These are phyloP conservation scores for Heteromeles arbutifolia DNA, from an alignment of 306 rosid genomes.

Conservation along the genomic window DNA sequence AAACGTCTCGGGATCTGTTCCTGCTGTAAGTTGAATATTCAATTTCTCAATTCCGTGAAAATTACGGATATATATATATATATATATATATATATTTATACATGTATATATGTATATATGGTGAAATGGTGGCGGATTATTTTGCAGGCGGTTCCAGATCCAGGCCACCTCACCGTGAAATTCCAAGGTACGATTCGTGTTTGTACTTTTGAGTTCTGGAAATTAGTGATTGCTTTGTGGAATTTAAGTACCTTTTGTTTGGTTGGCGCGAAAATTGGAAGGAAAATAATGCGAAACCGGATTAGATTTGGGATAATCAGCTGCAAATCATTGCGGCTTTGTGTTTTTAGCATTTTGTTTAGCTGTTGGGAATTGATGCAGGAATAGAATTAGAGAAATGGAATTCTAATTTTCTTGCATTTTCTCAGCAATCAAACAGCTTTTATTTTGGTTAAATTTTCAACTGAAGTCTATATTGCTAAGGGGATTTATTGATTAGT, in stretches of 20 bases:
- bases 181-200: conserved; percentile 44
- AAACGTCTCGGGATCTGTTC: conserved; percentile 78
- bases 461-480: background rate
- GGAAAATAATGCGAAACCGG: background rate
- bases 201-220: background rate
- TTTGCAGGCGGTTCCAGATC: conserved; percentile 81
- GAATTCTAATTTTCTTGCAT: background rate
- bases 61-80: background rate
- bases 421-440: background rate
- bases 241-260: conserved; percentile 4
- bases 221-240: background rate
- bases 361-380: background rate
- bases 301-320: background rate
- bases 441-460: background rate
- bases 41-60: background rate
- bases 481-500: background rate
- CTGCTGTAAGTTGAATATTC: conserved; percentile 48
- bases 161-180: conserved; percentile 55
- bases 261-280: conserved; percentile 2
- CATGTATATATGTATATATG: background rate
- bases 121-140: conserved; percentile 1
- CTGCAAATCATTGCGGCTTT: background rate
- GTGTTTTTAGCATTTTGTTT: background rate
- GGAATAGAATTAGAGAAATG: background rate
- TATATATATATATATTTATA: background rate